Evolutionary conservation across 805 yeast species (phyloP).

Genomic region (Zygoascus biomembranicola): DNA sequence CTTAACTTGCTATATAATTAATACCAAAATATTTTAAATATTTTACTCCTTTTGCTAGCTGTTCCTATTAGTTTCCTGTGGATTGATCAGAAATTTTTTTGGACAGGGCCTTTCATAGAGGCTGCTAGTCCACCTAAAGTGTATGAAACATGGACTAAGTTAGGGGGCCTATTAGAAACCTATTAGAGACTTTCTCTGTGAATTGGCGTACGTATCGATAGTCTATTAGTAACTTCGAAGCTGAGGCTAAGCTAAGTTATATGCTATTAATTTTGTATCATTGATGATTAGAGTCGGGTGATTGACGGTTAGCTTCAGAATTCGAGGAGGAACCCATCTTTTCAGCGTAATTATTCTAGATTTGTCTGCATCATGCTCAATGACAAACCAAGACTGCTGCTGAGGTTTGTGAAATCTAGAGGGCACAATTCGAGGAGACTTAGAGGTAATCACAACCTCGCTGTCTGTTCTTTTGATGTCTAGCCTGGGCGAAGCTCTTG

Average conservation of each 20-base stretch:
- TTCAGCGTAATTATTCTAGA: not conserved
- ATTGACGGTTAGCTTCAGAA: not conserved
- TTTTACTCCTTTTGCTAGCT: not conserved
- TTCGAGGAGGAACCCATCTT: not conserved
- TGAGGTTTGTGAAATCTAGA: conserved; percentile 86
- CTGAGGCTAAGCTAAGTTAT: conserved; percentile 1
- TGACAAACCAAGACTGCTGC: conserved; percentile 87
- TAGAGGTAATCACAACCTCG: conserved; percentile 58
- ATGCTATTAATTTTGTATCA: conserved; percentile 16
- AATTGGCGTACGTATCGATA: not conserved
- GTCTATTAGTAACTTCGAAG: not conserved
- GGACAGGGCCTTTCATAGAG: no score
- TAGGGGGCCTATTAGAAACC: no score
- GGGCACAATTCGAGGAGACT: conserved; percentile 33
- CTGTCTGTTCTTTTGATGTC: conserved; percentile 33
- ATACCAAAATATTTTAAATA: not conserved
- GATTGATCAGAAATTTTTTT: no score
- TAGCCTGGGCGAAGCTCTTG: not conserved
- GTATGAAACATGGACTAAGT: no score
- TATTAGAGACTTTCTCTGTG: no score
- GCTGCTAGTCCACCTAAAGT: no score
- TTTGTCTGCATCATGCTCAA: conserved; percentile 35
- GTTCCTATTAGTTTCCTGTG: no score
- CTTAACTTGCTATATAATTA: not conserved
- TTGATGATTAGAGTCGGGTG: conserved; percentile 8